A percentile compares a stretch with the other conserved stretches of the same genome.
phyloP scores from a whole-genome alignment of 805 yeast species.

The Sungouiozyma ichnusensis region DNA sequence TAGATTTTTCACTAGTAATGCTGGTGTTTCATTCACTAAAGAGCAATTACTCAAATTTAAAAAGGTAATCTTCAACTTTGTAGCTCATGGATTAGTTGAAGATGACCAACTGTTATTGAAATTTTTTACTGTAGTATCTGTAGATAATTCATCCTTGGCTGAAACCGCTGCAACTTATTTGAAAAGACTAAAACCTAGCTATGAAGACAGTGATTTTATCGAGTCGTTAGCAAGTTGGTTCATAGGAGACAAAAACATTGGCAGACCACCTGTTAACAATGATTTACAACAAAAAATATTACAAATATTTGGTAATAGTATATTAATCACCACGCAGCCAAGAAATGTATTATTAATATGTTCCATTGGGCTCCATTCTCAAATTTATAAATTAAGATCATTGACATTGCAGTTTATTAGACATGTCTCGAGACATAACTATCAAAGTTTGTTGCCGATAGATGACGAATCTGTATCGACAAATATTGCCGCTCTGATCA shows the following conservation, averaged over 20 bases:
- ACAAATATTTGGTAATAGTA: slow-evolving; percentile 40
- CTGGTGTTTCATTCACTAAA: slow-evolving; percentile 50
- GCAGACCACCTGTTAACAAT: slow-evolving; percentile 43
- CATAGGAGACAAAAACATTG: slow-evolving; percentile 35
- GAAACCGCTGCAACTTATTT: slow-evolving; percentile 43
- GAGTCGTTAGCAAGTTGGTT: slow-evolving; percentile 38
- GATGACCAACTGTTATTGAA: slow-evolving; percentile 31
- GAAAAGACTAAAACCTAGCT: slow-evolving; percentile 40
- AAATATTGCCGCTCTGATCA: slow-evolving; percentile 42
- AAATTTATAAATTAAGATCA: slow-evolving; percentile 42
- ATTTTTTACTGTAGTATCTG: slow-evolving; percentile 52
- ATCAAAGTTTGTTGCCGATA: slow-evolving; percentile 9
- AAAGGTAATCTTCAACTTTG: slow-evolving; percentile 29
- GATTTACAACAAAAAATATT: slow-evolving; percentile 49
- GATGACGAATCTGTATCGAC: slow-evolving; percentile 7
- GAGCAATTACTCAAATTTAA: slow-evolving; percentile 37
- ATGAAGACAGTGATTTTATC: slow-evolving; percentile 40
- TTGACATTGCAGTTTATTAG: slow-evolving; percentile 53
- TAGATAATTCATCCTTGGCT: slow-evolving; percentile 46
- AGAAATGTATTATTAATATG: slow-evolving; percentile 38
- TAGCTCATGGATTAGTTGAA: slow-evolving; percentile 31
- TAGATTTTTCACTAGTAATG: slow-evolving; percentile 53
- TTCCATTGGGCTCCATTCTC: slow-evolving; percentile 48
- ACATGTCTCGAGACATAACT: slow-evolving; percentile 39
- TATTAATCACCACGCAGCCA: slow-evolving; percentile 35